These are phyloP conservation scores for Cryphonectria naterciae DNA, from an alignment of 2,329 filamentous ascomycete species.

Conservation along the genomic window DNA sequence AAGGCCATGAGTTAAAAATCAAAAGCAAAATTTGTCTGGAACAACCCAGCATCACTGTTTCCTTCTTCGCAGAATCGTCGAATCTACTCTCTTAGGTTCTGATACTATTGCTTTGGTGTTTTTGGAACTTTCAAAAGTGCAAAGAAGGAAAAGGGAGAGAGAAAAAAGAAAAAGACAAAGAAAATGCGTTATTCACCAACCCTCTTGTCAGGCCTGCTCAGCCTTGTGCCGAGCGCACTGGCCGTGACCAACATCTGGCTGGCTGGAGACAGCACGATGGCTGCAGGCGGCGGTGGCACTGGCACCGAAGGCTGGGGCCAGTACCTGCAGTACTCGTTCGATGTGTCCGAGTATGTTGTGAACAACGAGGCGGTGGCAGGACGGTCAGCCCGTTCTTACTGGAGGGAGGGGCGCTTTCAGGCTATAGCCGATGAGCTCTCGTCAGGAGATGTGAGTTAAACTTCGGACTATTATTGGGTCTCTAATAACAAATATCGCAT, in stretches of 20 bases:
- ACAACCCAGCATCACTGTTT: not conserved
- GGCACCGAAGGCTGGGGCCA: slow-evolving; percentile 64
- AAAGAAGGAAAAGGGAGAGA: not conserved
- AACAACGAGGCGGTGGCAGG: slow-evolving; percentile 69
- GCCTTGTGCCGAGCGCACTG: not conserved
- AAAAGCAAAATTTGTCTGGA: not conserved
- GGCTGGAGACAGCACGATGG: slow-evolving; percentile 65
- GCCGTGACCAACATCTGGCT: slow-evolving; percentile 24
- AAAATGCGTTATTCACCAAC: slow-evolving; percentile 9
- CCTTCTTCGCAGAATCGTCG: not conserved
- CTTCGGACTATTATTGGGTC: not conserved
- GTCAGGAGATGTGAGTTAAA: slow-evolving; percentile 50
- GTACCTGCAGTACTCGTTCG: slow-evolving; percentile 58
- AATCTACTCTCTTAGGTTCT: not conserved
- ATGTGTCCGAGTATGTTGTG: slow-evolving; percentile 47
- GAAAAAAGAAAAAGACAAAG: not conserved
- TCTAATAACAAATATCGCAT: not conserved
- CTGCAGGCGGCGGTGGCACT: slow-evolving; percentile 48
- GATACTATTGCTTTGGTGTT: not conserved
- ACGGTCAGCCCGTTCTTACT: slow-evolving; percentile 68
- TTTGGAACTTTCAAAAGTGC: not conserved
- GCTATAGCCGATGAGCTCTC: slow-evolving; percentile 57
- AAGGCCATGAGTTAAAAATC: not conserved
- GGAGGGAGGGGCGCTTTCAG: slow-evolving; percentile 66
- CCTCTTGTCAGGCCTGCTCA: slow-evolving; percentile 4